Base-by-base conservation (phyloP, 495 filamentous ascomycete species). In the Neurospora sp. region DNA sequence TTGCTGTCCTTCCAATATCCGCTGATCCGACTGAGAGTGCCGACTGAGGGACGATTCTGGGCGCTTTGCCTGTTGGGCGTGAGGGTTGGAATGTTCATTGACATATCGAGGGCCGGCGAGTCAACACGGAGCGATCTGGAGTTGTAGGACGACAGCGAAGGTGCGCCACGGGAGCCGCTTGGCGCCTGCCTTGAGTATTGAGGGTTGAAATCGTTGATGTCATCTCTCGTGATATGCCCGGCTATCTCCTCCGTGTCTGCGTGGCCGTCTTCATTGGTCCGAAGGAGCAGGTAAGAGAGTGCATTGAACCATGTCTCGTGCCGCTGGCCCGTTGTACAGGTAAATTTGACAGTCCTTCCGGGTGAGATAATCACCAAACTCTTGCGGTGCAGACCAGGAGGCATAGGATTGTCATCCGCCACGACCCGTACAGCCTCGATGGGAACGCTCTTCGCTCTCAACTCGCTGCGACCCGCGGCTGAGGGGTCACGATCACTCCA, bases 291-390 rank as follows among this genome's bases (percentile, higher is more conserved):
- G 79, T 99, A 99, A 4, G 94, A 96, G 44, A 99, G 87, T 7
- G 96, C 94, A 79, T 98, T 98, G 87, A 96, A 98, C 96, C 96
- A 99, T 5, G 95, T 98, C 81, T 98, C 96, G 76, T 99, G 96
- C 71, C 96, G 87, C 78, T 97, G 94, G 20, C 93, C 91, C 10
- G 96, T 99, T 39, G 93, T 90, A 71, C 96, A 96, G 23, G 96
- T 99, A 77, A 98, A 95, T 78, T 97, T 92, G 79, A 99, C 87
- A 14, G 89, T 89, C 73, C 96, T 90, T 44, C 94, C 93, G 39
- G 95, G 95, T 18, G 96, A 96, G 71, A 97, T 85, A 74, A 99
- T 90, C 73, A 98, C 86, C 76, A 99, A 84, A 82, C 93, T 96
- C 87, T 97, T 95, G 76, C 92, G 91, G 80, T 98, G 95, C 60